Evolutionary conservation across 2,329 filamentous ascomycete species (phyloP).

Genomic region (Davidsoniella eucalypti): DNA sequence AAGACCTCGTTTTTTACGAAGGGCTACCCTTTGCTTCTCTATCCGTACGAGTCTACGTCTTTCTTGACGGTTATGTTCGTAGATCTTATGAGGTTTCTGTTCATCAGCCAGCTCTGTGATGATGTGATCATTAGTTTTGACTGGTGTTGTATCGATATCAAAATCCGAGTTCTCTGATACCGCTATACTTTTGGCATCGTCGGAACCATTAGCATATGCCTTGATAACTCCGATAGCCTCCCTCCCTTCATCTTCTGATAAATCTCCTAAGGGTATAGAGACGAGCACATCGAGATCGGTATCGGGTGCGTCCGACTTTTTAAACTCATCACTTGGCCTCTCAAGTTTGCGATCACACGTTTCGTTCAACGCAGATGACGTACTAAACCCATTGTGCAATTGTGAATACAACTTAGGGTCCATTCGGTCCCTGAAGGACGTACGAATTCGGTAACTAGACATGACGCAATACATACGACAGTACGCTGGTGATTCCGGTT

Average conservation of each 20-base stretch:
- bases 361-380: too few species aligned
- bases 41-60: conserved; percentile 7
- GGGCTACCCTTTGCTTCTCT: conserved; percentile 5
- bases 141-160: conserved; percentile 1
- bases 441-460: too few species aligned
- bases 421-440: too few species aligned
- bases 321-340: too few species aligned
- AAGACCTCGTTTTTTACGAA: neutral
- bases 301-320: neutral
- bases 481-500: too few species aligned
- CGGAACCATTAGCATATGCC: too few species aligned
- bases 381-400: too few species aligned
- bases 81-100: neutral
- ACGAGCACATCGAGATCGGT: neutral
- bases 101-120: neutral
- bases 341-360: too few species aligned
- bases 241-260: neutral
- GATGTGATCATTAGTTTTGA: neutral
- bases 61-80: neutral
- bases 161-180: neutral
- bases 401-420: too few species aligned
- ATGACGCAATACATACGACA: too few species aligned
- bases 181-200: too few species aligned
- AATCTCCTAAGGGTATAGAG: conserved; percentile 1
- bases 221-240: too few species aligned